Percentiles rank a stretch among this genome's conserved stretches.
Conservation (phyloP, 495 filamentous ascomycete genomes). For the Oidiodendron maius region DNA sequence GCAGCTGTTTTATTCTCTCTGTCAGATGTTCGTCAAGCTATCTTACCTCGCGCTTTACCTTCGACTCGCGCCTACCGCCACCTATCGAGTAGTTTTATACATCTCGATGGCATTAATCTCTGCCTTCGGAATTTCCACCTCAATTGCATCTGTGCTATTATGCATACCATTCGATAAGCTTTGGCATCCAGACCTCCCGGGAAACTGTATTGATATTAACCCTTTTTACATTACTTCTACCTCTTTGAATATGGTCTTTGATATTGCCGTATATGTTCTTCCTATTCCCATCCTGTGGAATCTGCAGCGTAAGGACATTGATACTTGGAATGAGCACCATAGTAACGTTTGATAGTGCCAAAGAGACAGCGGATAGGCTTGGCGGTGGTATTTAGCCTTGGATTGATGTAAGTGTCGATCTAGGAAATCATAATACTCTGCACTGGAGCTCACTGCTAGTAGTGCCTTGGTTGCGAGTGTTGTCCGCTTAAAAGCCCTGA, state of each 20-base stretch:
- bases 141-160: conserved; percentile 2
- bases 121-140: conserved; percentile 1
- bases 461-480: conserved; percentile 4
- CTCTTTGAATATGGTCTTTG: neutral
- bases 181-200: conserved; percentile 1
- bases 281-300: conserved; percentile 3
- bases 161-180: conserved; percentile 3
- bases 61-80: conserved; percentile 2
- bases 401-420: conserved; percentile 3
- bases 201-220: conserved; percentile 1
- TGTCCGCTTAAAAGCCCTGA: neutral
- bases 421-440: neutral
- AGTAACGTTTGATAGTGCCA: conserved; percentile 4
- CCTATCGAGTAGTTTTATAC: conserved; percentile 4
- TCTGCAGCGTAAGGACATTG: neutral
- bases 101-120: conserved; percentile 2
- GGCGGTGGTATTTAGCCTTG: neutral
- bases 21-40: conserved; percentile 5
- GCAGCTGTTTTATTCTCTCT: neutral
- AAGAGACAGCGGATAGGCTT: conserved; percentile 6
- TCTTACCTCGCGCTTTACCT: conserved; percentile 4
- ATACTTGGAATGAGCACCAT: neutral
- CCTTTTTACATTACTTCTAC: neutral
- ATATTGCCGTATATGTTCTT: neutral
- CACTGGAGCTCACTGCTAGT: neutral